Percentiles rank a stretch among this genome's conserved stretches.
phyloP scores from a whole-genome alignment of 2,329 filamentous ascomycete species.

The Cercospora sojina region DNA sequence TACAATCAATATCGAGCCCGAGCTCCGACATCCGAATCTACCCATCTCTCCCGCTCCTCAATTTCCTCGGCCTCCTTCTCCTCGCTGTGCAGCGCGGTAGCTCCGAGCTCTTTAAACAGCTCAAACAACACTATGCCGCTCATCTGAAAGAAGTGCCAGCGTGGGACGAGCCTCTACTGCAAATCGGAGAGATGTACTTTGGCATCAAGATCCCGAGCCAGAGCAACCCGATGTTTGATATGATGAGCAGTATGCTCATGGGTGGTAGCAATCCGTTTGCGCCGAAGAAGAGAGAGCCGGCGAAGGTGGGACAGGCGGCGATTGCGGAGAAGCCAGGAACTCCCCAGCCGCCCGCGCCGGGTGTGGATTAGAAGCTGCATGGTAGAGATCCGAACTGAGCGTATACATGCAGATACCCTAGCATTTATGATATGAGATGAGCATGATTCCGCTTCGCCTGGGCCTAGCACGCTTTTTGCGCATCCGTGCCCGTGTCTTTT shows the following conservation, averaged over 20 bases:
- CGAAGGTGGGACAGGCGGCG: slow-evolving; percentile 48
- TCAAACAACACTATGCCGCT: slow-evolving; percentile 75
- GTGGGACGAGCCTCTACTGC: slow-evolving; percentile 78
- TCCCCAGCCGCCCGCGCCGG: slow-evolving; percentile 37
- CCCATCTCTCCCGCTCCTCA: slow-evolving; percentile 87
- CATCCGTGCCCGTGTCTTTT: not conserved
- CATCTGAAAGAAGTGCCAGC: slow-evolving; percentile 69
- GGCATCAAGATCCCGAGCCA: slow-evolving; percentile 83
- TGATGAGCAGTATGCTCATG: slow-evolving; percentile 95
- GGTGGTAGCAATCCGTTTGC: slow-evolving; percentile 63
- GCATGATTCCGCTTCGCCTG: not conserved
- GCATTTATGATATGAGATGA: not conserved
- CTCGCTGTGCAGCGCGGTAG: slow-evolving; percentile 77
- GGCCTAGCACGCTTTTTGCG: not conserved
- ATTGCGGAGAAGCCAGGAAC: slow-evolving; percentile 31
- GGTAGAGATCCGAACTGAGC: not conserved
- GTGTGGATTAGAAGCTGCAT: slow-evolving; percentile 31
- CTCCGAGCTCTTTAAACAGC: slow-evolving; percentile 75
- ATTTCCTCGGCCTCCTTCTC: slow-evolving; percentile 84
- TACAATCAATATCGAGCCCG: slow-evolving; percentile 76
- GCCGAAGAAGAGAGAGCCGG: slow-evolving; percentile 44
- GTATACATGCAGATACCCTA: slow-evolving; percentile 5
- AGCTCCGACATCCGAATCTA: slow-evolving; percentile 74
- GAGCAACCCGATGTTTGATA: slow-evolving; percentile 90
- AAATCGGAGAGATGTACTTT: slow-evolving; percentile 97